These are phyloP conservation scores for Dothistroma septosporum DNA, from an alignment of 2,329 filamentous ascomycete genomes.

Conservation along the genomic window DNA sequence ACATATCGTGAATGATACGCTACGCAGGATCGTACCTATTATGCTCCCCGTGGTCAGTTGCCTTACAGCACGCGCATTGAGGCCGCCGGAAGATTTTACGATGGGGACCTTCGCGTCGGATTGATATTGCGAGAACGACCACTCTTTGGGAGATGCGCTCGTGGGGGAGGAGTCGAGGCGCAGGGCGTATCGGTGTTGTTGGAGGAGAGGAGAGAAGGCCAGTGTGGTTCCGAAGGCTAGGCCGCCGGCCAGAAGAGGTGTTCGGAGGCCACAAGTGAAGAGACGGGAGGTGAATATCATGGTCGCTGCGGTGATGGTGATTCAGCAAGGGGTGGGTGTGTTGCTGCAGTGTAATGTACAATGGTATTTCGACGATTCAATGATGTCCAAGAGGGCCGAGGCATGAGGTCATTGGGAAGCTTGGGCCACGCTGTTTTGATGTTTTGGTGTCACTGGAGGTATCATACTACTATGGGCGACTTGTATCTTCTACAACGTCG, in stretches of 20 bases:
- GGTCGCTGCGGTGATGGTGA: slow-evolving; percentile 1
- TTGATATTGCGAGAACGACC: slow-evolving; percentile 37
- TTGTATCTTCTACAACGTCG: too few species aligned
- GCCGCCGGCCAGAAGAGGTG: slow-evolving; percentile 25
- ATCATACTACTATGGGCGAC: too few species aligned
- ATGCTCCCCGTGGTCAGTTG: slow-evolving; percentile 48
- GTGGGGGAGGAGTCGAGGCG: slow-evolving; percentile 36
- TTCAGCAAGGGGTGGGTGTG: not conserved
- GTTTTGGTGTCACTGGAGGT: too few species aligned
- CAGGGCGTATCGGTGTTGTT: slow-evolving; percentile 31
- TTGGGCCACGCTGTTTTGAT: not conserved
- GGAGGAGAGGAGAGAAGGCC: slow-evolving; percentile 25
- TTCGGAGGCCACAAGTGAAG: slow-evolving; percentile 36
- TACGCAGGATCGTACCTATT: slow-evolving; percentile 32
- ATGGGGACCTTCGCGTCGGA: slow-evolving; percentile 39
- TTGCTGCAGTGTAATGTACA: not conserved
- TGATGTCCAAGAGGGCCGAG: not conserved
- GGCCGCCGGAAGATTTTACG: slow-evolving; percentile 34
- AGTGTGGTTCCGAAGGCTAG: slow-evolving; percentile 29
- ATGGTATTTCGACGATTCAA: not conserved
- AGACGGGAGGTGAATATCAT: slow-evolving; percentile 42
- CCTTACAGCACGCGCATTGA: slow-evolving; percentile 41
- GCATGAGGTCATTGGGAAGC: not conserved
- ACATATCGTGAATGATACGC: not conserved
- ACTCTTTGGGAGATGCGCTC: slow-evolving; percentile 35